Evolutionary conservation across 2,329 filamentous ascomycete genomes (phyloP).

Genomic region (Fusarium marasasianum): DNA sequence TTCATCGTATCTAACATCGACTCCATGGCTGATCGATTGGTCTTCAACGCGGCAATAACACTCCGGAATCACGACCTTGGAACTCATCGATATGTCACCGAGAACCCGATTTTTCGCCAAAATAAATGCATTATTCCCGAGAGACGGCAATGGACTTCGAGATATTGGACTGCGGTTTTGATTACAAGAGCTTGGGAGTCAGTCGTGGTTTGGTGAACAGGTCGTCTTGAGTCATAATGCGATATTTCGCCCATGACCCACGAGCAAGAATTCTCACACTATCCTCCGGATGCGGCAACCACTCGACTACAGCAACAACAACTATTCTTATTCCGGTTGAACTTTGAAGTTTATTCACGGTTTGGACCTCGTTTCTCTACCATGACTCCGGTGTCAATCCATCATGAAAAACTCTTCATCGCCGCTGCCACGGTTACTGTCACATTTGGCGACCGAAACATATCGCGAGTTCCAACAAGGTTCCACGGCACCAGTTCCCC

Average conservation of each 20-base stretch:
- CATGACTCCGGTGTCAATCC: background rate
- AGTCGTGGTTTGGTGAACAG: background rate
- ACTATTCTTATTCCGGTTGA: background rate
- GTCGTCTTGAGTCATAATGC: conserved; percentile 1
- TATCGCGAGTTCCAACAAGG: background rate
- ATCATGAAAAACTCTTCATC: background rate
- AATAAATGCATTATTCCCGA: background rate
- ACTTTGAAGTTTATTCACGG: background rate
- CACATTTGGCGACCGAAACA: background rate
- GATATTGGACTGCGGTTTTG: too few relatives aligned
- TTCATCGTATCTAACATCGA: background rate
- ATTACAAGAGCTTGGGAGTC: conserved; percentile 19
- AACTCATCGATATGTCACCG: conserved; percentile 3
- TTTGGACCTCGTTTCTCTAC: too few relatives aligned
- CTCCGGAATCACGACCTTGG: background rate
- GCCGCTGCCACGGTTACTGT: background rate
- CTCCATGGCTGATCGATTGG: background rate
- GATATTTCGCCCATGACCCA: background rate
- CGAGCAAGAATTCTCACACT: conserved; percentile 18
- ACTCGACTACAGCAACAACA: background rate
- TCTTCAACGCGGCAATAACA: background rate
- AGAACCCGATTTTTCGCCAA: background rate
- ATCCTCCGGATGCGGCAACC: background rate
- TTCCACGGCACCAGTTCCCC: background rate
- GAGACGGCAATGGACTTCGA: background rate